Conservation (phyloP, 805 yeast species). For the Candida broadrunensis region DNA sequence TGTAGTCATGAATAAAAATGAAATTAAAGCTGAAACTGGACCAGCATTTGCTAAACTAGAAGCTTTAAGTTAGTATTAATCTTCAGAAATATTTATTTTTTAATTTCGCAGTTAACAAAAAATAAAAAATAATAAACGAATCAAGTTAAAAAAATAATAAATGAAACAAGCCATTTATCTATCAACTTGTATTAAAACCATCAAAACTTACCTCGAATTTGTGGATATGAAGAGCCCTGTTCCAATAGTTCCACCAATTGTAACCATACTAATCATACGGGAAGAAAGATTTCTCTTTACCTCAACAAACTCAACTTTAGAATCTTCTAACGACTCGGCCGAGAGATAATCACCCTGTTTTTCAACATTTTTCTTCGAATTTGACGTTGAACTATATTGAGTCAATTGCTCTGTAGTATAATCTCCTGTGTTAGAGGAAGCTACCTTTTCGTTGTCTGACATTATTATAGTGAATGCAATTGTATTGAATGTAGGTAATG, state of each 20-base stretch:
- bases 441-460: background rate
- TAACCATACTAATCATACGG: constrained; percentile 72
- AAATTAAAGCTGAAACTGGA: constrained; percentile 64
- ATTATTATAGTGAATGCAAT: background rate
- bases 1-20: constrained; percentile 64
- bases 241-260: constrained; percentile 78
- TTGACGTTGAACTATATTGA: constrained; percentile 1
- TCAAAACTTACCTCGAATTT: constrained; percentile 35
- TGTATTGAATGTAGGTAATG: too few species aligned
- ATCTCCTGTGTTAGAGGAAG: background rate
- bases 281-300: constrained; percentile 61
- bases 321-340: background rate
- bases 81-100: too few species aligned
- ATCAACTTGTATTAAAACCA: too few species aligned
- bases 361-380: constrained; percentile 4
- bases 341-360: background rate
- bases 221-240: constrained; percentile 74
- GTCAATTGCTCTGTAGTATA: background rate
- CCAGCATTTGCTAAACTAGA: constrained; percentile 48
- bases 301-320: constrained; percentile 16
- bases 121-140: too few species aligned
- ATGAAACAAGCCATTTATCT: too few species aligned
- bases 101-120: too few species aligned
- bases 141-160: too few species aligned
- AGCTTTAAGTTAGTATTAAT: too few species aligned